Evolutionary conservation across 139 green algal species (phyloP).

Genomic region (Eudorina sp.): DNA sequence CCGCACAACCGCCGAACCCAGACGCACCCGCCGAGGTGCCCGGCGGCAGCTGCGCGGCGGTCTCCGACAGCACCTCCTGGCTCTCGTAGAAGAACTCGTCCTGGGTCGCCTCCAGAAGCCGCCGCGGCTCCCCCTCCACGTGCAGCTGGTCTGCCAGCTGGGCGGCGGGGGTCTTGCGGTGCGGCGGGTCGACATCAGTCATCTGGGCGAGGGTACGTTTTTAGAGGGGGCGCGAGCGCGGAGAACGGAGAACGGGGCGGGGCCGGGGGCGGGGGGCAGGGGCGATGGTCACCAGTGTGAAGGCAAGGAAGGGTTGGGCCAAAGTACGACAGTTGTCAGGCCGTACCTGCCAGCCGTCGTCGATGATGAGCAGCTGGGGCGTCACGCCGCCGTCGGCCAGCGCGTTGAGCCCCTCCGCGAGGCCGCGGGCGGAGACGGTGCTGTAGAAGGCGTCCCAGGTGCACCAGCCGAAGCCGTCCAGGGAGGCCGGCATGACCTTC

Average conservation of each 20-base stretch:
- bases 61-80: conserved; percentile 66
- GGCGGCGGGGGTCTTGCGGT: conserved; percentile 54
- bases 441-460: conserved; percentile 99
- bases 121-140: conserved; percentile 41
- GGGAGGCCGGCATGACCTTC: conserved; percentile 82
- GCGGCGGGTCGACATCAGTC: conserved; percentile 68
- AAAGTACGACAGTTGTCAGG: too few species aligned
- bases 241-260: neutral
- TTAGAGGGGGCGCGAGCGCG: too few species aligned
- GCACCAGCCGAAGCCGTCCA: conserved; percentile 96
- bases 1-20: too few species aligned
- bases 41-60: conserved; percentile 47
- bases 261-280: neutral
- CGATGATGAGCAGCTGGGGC: conserved; percentile 88
- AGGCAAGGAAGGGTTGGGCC: neutral
- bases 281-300: neutral
- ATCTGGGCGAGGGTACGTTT: conserved; percentile 43
- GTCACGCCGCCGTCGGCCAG: conserved; percentile 70
- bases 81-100: conserved; percentile 67
- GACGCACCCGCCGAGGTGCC: conserved; percentile 43
- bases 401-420: conserved; percentile 77
- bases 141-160: conserved; percentile 63
- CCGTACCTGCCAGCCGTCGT: conserved; percentile 81
- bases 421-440: conserved; percentile 82
- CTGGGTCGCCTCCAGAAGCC: conserved; percentile 58